These are phyloP conservation scores for Casuarina glauca DNA, from an alignment of 306 rosid genomes.

Conservation along the genomic window DNA sequence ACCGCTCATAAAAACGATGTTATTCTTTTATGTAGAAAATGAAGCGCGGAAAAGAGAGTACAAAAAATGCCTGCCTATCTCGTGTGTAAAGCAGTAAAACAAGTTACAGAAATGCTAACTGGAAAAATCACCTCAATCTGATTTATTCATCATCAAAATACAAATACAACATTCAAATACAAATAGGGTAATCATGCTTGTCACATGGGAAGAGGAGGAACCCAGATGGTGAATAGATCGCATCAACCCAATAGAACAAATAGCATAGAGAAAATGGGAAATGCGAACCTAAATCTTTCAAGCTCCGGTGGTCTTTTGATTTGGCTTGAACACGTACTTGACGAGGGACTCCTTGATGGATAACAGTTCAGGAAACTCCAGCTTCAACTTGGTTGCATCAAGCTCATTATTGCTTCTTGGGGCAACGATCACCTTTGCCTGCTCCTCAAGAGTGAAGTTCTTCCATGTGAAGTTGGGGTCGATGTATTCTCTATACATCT, in stretches of 20 bases:
- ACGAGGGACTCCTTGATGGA: constrained; percentile 84
- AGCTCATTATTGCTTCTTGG: constrained; percentile 87
- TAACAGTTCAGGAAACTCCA: constrained; percentile 73
- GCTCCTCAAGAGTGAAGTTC: constrained; percentile 84
- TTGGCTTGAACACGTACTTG: constrained; percentile 74
- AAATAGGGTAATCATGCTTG: constrained; percentile 21
- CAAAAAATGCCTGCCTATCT: no score
- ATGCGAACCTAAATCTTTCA: constrained; percentile 22
- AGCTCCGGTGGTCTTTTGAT: constrained; percentile 44
- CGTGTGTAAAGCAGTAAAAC: no score
- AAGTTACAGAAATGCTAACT: constrained; percentile 8
- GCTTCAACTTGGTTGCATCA: constrained; percentile 59
- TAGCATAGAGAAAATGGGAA: constrained; percentile 28
- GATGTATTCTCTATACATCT: constrained; percentile 68
- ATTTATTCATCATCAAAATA: constrained; percentile 40
- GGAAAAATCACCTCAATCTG: constrained; percentile 28
- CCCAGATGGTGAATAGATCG: constrained; percentile 17
- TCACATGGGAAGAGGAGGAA: constrained; percentile 13
- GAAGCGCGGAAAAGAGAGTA: no score
- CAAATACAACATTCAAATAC: constrained; percentile 33
- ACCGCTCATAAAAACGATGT: no score
- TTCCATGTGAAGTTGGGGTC: constrained; percentile 73
- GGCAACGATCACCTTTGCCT: constrained; percentile 88
- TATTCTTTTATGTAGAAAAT: no score
- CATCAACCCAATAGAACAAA: constrained; percentile 33